Evolutionary conservation across 106 monocot genomes (phyloP).

Genomic region (Dendrobium nobile): DNA sequence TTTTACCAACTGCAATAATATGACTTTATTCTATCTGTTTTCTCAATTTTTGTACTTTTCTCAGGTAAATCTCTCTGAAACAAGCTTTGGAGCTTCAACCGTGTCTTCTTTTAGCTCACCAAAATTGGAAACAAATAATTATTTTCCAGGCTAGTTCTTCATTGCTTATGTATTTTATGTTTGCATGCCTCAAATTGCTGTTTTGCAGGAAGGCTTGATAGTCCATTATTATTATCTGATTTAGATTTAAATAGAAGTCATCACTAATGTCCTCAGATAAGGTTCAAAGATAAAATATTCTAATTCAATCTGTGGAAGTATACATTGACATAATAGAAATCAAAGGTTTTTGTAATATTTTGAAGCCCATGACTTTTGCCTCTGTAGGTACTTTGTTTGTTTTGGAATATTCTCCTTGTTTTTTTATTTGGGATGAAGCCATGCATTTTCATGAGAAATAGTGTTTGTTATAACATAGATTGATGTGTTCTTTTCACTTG

Average conservation of each 20-base stretch:
- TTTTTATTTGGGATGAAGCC: not conserved
- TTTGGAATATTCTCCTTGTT: not conserved
- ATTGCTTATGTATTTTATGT: not conserved
- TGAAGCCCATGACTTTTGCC: not conserved
- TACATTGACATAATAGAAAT: not conserved
- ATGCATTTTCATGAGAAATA: not conserved
- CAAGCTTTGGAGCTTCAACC: not conserved
- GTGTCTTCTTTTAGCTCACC: not conserved
- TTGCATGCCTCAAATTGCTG: not conserved
- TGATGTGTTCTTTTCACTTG: not conserved
- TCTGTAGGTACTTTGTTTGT: not conserved
- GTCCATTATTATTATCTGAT: not conserved
- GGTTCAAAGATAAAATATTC: not conserved
- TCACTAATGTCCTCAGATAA: not conserved
- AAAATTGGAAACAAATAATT: slow-evolving; percentile 8
- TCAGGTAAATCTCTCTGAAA: slow-evolving; percentile 5
- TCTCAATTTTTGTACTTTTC: not conserved
- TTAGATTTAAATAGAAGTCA: slow-evolving; percentile 5
- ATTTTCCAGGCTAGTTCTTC: slow-evolving; percentile 10
- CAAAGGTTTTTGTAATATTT: not conserved
- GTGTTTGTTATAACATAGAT: not conserved
- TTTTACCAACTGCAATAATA: not conserved
- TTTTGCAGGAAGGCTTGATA: not conserved
- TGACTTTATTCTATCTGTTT: not conserved
- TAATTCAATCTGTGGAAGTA: not conserved